phyloP scores from a whole-genome alignment of 768 basidiomycete genomes.

The Lactifluus pinguis region DNA sequence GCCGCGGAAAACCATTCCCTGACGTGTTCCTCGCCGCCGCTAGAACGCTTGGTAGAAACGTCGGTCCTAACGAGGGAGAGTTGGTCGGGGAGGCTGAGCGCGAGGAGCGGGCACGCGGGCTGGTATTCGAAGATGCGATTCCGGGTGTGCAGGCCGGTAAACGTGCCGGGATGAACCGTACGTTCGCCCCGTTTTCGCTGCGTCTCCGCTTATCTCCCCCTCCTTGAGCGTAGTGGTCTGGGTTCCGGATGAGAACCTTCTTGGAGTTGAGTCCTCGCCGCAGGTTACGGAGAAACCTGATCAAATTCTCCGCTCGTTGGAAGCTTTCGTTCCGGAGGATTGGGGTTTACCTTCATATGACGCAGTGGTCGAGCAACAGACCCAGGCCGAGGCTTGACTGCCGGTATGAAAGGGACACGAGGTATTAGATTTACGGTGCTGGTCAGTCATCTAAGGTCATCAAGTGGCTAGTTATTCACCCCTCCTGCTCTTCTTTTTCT shows the following conservation, averaged over 20 bases:
- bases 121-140: slow-evolving; percentile 79
- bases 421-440: no score
- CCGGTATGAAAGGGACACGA: no score
- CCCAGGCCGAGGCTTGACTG: neutral
- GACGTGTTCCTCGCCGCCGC: slow-evolving; percentile 78
- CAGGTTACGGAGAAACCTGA: slow-evolving; percentile 41
- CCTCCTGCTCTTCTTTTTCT: no score
- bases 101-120: slow-evolving; percentile 47
- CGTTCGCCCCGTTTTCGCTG: slow-evolving; percentile 14
- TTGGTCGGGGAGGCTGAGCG: slow-evolving; percentile 29
- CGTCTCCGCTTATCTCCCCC: neutral
- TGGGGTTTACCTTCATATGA: slow-evolving; percentile 76
- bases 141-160: slow-evolving; percentile 74
- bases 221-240: slow-evolving; percentile 51
- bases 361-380: neutral
- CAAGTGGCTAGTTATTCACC: no score
- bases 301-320: slow-evolving; percentile 49
- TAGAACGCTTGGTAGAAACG: slow-evolving; percentile 41
- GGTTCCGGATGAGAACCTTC: slow-evolving; percentile 70
- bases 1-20: slow-evolving; percentile 67
- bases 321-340: slow-evolving; percentile 68
- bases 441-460: no score
- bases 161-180: slow-evolving; percentile 81
- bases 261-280: slow-evolving; percentile 37
- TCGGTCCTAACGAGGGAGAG: slow-evolving; percentile 42